These are phyloP conservation scores for Candida palmyrensis DNA, from an alignment of 805 yeast species.

Conservation along the genomic window DNA sequence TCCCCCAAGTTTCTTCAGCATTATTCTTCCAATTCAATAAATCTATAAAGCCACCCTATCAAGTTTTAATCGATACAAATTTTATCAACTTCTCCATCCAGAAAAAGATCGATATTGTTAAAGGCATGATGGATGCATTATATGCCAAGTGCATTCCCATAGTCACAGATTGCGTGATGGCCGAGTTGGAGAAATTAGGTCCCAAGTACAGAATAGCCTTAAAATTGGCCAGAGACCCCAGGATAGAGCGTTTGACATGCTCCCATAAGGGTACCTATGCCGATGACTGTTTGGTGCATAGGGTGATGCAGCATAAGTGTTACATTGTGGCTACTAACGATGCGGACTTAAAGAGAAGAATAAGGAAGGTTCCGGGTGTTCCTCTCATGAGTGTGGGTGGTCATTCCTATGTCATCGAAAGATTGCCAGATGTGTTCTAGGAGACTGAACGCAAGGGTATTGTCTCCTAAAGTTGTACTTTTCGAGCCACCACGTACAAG, in stretches of 20 bases:
- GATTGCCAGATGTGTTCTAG: slow-evolving; percentile 89
- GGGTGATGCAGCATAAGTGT: slow-evolving; percentile 95
- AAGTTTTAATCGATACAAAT: slow-evolving; percentile 92
- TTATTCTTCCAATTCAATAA: slow-evolving; percentile 90
- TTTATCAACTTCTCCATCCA: slow-evolving; percentile 95
- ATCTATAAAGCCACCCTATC: slow-evolving; percentile 97
- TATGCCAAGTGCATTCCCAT: slow-evolving; percentile 94
- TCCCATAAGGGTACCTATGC: slow-evolving; percentile 96
- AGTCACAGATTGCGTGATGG: slow-evolving; percentile 96
- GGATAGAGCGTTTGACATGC: slow-evolving; percentile 82
- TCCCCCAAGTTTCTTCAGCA: slow-evolving; percentile 94
- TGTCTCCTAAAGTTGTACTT: background rate
- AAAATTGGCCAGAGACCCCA: slow-evolving; percentile 87
- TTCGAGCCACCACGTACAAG: too few relatives aligned
- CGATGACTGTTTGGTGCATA: slow-evolving; percentile 91
- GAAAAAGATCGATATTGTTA: slow-evolving; percentile 89
- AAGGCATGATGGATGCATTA: slow-evolving; percentile 94
- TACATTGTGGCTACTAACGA: slow-evolving; percentile 97
- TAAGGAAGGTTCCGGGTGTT: slow-evolving; percentile 95
- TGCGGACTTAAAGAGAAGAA: slow-evolving; percentile 91
- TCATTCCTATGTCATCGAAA: slow-evolving; percentile 86
- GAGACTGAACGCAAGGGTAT: background rate
- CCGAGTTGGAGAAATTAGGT: slow-evolving; percentile 94
- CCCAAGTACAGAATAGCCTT: slow-evolving; percentile 92
- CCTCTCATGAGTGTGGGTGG: slow-evolving; percentile 97